phyloP scores from a whole-genome alignment of 257 asterid genomes.

The Penstemon barbatus region DNA sequence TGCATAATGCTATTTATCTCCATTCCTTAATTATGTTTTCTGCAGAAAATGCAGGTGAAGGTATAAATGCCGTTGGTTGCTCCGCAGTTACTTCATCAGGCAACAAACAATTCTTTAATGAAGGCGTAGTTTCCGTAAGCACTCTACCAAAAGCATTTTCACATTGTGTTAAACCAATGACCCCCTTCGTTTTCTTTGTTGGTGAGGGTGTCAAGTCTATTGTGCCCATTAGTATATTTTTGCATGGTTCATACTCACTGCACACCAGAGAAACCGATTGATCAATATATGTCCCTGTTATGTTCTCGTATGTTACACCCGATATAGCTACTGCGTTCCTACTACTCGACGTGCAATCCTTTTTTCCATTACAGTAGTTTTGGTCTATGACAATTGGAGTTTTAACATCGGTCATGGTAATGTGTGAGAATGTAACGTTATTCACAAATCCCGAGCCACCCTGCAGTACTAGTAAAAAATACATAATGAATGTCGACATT shows the following conservation, averaged over 20 bases:
- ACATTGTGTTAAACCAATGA: not conserved
- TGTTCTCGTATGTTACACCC: not conserved
- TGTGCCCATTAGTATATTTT: not conserved
- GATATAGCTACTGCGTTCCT: constrained; percentile 23
- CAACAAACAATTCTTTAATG: constrained; percentile 27
- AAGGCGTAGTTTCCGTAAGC: constrained; percentile 12
- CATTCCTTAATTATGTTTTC: no score
- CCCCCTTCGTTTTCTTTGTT: not conserved
- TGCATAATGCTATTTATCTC: no score
- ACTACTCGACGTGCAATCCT: not conserved
- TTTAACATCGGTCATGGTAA: constrained; percentile 24
- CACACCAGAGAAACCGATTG: constrained; percentile 20
- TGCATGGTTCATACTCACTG: constrained; percentile 24
- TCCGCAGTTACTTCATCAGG: not conserved
- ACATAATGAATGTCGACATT: not conserved
- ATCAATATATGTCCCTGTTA: constrained; percentile 30
- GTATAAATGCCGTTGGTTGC: not conserved
- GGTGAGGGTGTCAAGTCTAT: not conserved
- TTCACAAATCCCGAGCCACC: constrained; percentile 25
- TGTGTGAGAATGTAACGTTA: constrained; percentile 21
- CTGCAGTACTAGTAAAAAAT: constrained; percentile 10
- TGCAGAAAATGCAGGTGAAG: no score
- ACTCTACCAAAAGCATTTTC: constrained; percentile 24
- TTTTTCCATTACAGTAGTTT: constrained; percentile 24
- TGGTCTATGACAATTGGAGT: constrained; percentile 34